Conservation (phyloP, 768 basidiomycete genomes). For the Amanita phalloides region DNA sequence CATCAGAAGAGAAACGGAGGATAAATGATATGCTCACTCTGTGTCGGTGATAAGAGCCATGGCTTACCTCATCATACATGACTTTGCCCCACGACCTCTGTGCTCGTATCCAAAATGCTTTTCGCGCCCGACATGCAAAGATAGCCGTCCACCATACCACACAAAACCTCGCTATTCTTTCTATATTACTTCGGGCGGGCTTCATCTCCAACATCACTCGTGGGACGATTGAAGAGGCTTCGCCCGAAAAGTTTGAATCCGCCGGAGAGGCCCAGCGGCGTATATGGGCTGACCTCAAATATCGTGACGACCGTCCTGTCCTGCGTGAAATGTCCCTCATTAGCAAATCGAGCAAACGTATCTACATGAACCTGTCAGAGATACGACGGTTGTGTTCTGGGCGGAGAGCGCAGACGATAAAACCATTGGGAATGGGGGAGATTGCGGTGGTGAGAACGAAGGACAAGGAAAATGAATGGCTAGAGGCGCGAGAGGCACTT, state of each 20-base stretch:
- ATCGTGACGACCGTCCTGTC: slow-evolving; percentile 83
- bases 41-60: slow-evolving; percentile 6
- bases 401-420: slow-evolving; percentile 66
- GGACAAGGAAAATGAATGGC: slow-evolving; percentile 65
- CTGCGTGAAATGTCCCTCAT: slow-evolving; percentile 71
- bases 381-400: slow-evolving; percentile 76
- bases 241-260: slow-evolving; percentile 49
- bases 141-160: slow-evolving; percentile 75
- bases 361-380: slow-evolving; percentile 67
- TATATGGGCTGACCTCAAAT: slow-evolving; percentile 93
- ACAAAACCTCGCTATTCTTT: slow-evolving; percentile 86
- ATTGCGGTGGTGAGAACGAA: slow-evolving; percentile 76
- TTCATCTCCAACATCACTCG: slow-evolving; percentile 79
- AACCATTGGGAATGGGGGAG: slow-evolving; percentile 87
- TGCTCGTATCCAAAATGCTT: slow-evolving; percentile 86
- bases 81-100: slow-evolving; percentile 79
- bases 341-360: slow-evolving; percentile 72
- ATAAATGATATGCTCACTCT: background rate
- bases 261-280: slow-evolving; percentile 58
- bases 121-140: slow-evolving; percentile 71
- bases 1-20: background rate
- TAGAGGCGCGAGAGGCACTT: slow-evolving; percentile 91
- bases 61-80: slow-evolving; percentile 12
- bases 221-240: slow-evolving; percentile 56
- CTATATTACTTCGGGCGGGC: slow-evolving; percentile 85